Percentiles rank a stretch among this genome's conserved stretches.
phyloP scores from a whole-genome alignment of 1,284 basidiomycete genomes.

The Lentinula novae-zelandiae region DNA sequence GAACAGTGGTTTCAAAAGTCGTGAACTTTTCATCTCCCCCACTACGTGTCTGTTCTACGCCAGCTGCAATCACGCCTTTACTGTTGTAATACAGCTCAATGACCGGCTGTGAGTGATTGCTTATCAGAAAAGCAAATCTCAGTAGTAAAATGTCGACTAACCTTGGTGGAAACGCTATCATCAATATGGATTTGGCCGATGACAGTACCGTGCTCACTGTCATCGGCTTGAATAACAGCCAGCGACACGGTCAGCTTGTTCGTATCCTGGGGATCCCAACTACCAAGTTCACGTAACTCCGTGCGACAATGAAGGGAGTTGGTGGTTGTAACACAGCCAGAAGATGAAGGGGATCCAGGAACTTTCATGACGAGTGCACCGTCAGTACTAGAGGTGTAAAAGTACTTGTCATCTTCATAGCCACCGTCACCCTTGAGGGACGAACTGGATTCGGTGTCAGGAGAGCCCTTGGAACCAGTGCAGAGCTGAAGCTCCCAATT shows the following conservation, averaged over 20 bases:
- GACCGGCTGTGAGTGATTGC: not conserved
- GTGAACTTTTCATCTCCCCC: not conserved
- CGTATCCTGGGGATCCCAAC: not conserved
- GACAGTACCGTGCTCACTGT: slow-evolving; percentile 4
- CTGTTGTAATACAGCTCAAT: slow-evolving; percentile 5
- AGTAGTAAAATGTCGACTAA: not conserved
- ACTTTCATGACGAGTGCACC: not conserved
- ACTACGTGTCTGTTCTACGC: slow-evolving; percentile 3
- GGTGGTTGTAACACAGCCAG: slow-evolving; percentile 3
- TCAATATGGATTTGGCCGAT: slow-evolving; percentile 11
- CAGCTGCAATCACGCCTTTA: not conserved
- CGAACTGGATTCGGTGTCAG: not conserved
- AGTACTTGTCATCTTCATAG: not conserved
- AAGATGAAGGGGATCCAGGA: not conserved
- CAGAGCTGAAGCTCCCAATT: not conserved
- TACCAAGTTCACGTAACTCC: not conserved
- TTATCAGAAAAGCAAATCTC: not conserved
- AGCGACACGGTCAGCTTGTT: not conserved
- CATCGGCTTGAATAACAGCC: slow-evolving; percentile 1
- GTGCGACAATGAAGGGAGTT: slow-evolving; percentile 6
- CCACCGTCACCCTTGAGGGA: not conserved
- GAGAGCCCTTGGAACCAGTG: not conserved
- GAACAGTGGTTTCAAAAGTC: not conserved
- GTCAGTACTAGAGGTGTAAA: not conserved
- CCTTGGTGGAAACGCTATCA: not conserved